Conservation (phyloP, 345 rosid species). For the Aquilaria malaccensis region DNA sequence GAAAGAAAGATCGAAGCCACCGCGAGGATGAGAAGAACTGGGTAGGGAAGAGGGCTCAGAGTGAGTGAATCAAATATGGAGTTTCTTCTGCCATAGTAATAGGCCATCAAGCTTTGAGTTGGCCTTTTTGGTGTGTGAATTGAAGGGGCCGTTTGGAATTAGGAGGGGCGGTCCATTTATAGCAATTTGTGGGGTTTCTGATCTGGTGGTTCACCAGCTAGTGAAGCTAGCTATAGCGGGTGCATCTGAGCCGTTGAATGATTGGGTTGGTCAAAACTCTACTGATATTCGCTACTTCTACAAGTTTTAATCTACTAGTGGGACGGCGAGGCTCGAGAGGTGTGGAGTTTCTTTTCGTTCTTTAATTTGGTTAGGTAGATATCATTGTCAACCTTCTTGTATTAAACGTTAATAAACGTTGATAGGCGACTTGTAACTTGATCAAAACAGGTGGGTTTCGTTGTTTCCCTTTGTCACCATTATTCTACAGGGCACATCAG, state of each 20-base stretch:
- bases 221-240: not conserved
- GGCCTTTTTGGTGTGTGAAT: not conserved
- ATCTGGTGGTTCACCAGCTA: slow-evolving; percentile 1
- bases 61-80: slow-evolving; percentile 63
- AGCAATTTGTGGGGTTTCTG: not conserved
- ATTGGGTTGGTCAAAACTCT: too few relatives aligned
- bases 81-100: slow-evolving; percentile 34
- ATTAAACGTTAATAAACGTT: too few relatives aligned
- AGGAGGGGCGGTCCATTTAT: slow-evolving; percentile 12
- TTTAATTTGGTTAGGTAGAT: too few relatives aligned
- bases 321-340: too few relatives aligned
- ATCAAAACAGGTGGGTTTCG: too few relatives aligned
- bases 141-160: not conserved
- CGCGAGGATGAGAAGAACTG: slow-evolving; percentile 68
- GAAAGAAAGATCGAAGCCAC: slow-evolving; percentile 49
- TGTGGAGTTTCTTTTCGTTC: too few relatives aligned
- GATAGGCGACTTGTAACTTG: too few relatives aligned
- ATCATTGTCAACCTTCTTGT: too few relatives aligned
- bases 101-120: slow-evolving; percentile 16
- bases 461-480: too few relatives aligned
- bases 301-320: too few relatives aligned
- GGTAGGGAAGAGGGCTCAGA: slow-evolving; percentile 75
- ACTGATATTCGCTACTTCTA: too few relatives aligned
- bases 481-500: too few relatives aligned
- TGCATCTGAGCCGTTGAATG: not conserved